Evolutionary conservation across 192 early-diverging fungal species (phyloP).

Genomic region (Gamsiella multidivaricata): DNA sequence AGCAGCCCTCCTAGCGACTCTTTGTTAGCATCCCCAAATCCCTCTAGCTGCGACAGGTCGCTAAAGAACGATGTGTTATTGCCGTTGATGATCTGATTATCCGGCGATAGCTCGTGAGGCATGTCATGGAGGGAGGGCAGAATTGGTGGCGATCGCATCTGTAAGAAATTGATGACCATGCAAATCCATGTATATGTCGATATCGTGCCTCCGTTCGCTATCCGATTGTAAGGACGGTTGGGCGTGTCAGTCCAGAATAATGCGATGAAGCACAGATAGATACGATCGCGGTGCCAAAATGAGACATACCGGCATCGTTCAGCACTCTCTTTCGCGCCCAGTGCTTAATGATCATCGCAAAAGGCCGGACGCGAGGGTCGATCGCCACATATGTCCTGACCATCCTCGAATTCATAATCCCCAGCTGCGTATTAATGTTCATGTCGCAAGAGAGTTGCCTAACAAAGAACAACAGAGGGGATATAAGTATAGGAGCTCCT

Average conservation of each 20-base stretch:
- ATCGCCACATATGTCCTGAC: constrained; percentile 90
- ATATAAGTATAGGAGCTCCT: too few relatives aligned
- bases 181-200: constrained; percentile 96
- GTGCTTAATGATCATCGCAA: constrained; percentile 92
- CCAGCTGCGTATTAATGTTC: constrained; percentile 94
- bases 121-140: constrained; percentile 84
- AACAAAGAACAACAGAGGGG: too few relatives aligned
- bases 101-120: constrained; percentile 38
- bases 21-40: constrained; percentile 75
- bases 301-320: constrained; percentile 84
- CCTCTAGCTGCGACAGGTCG: constrained; percentile 72
- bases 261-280: too few relatives aligned
- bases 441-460: constrained; percentile 88
- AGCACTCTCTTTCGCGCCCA: constrained; percentile 89
- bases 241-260: neutral
- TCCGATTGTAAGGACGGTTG: neutral
- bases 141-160: constrained; percentile 89
- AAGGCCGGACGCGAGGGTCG: constrained; percentile 87
- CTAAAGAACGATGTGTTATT: constrained; percentile 83
- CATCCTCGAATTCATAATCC: constrained; percentile 90
- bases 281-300: neutral
- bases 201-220: constrained; percentile 92
- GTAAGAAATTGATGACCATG: constrained; percentile 93
- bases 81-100: constrained; percentile 56
- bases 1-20: constrained; percentile 84